These are phyloP conservation scores for Panaeolus papilionaceus DNA, from an alignment of 768 basidiomycete species.

Conservation along the genomic window DNA sequence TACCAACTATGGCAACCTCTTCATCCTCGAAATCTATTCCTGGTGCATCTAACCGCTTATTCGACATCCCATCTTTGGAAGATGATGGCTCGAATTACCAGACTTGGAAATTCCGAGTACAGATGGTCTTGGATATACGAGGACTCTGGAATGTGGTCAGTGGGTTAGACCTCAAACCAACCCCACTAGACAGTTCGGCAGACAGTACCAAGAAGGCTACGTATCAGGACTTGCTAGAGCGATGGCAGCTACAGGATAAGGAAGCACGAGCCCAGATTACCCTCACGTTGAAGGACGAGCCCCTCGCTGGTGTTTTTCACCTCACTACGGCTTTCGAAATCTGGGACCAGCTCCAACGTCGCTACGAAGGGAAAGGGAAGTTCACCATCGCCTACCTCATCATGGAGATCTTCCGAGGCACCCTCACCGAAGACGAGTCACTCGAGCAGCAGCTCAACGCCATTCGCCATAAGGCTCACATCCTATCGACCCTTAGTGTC, in stretches of 20 bases:
- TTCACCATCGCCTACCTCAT: slow-evolving; percentile 23
- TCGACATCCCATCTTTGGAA: background rate
- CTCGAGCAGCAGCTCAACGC: slow-evolving; percentile 25
- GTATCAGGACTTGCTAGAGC: background rate
- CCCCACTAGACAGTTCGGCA: background rate
- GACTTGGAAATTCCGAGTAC: background rate
- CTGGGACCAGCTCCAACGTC: slow-evolving; percentile 23
- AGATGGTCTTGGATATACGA: background rate
- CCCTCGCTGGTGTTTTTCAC: slow-evolving; percentile 26
- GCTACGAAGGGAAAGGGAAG: slow-evolving; percentile 27
- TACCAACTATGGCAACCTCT: background rate
- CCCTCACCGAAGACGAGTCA: slow-evolving; percentile 20
- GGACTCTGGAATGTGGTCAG: slow-evolving; percentile 14
- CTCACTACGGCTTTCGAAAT: slow-evolving; percentile 19
- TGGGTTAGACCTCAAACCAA: slow-evolving; percentile 5
- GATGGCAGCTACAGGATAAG: slow-evolving; percentile 18
- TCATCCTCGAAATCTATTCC: background rate
- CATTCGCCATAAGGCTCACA: slow-evolving; percentile 23
- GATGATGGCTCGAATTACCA: background rate
- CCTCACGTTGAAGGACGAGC: slow-evolving; percentile 28
- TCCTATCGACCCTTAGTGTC: slow-evolving; percentile 22
- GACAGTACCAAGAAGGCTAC: background rate
- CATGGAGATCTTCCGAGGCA: slow-evolving; percentile 22
- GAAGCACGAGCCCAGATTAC: slow-evolving; percentile 25
- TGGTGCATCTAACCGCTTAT: background rate